Percentiles rank a stretch among this genome's conserved stretches.
Evolutionary conservation across 805 yeast genomes (phyloP).

Genomic region (Metschnikowia reukaufii): DNA sequence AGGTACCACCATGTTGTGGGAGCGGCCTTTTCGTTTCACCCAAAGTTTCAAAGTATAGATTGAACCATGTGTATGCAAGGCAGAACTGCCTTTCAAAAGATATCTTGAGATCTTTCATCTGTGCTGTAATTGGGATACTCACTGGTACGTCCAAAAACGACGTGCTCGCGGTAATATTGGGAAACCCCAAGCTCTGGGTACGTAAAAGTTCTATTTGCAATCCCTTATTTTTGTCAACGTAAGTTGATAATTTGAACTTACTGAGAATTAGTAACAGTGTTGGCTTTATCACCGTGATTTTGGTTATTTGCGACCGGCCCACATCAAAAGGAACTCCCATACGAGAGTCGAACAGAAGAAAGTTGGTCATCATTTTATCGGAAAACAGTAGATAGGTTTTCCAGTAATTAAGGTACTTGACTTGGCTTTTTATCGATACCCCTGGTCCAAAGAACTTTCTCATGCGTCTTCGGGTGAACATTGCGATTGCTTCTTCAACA

Average conservation of each 20-base stretch:
- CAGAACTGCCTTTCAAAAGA: constrained; percentile 13
- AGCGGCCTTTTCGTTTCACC: constrained; percentile 10
- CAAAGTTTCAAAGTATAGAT: constrained; percentile 26
- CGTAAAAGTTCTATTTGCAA: constrained; percentile 3
- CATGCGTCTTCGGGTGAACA: constrained; percentile 62
- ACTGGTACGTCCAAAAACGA: constrained; percentile 10
- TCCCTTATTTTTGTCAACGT: constrained; percentile 9
- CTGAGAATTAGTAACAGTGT: constrained; percentile 12
- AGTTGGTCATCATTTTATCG: constrained; percentile 6
- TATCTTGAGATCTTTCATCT: constrained; percentile 20
- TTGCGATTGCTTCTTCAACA: constrained; percentile 46
- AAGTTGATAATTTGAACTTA: constrained; percentile 15
- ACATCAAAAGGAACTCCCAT: constrained; percentile 7
- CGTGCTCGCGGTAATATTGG: constrained; percentile 7
- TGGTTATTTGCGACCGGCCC: constrained; percentile 12
- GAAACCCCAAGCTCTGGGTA: constrained; percentile 10
- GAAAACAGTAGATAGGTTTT: constrained; percentile 12
- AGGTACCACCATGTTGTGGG: constrained; percentile 6
- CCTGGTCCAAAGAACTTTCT: constrained; percentile 58
- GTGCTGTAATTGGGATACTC: constrained; percentile 8
- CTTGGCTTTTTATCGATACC: constrained; percentile 69
- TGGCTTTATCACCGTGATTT: constrained; percentile 13
- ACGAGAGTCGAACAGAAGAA: constrained; percentile 7
- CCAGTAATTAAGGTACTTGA: constrained; percentile 64
- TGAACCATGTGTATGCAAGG: constrained; percentile 32